Evolutionary conservation across 768 basidiomycete genomes (phyloP), one percentile per base, ranked within the genome.

Genomic region (Thelephora ganbajun): DNA sequence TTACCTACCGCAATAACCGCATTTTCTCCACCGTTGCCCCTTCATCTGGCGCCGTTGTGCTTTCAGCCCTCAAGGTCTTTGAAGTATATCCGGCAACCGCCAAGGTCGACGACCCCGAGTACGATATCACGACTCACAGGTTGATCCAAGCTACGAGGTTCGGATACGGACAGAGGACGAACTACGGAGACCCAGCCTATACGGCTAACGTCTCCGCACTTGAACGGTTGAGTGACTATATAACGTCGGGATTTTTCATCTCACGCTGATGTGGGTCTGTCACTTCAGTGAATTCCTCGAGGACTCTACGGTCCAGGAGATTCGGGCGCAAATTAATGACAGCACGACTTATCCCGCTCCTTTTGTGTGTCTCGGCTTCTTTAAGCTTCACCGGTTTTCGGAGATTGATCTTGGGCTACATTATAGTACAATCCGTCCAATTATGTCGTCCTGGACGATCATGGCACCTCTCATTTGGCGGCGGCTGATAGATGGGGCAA

Each of bases 21-120:
- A 59, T 61, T 18, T 61, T 61, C 52, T 63, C 63, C 2, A 68
- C 65, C 23, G 60, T 67, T n/a, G 64, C 66, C 7, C 66, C 66
- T 5, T 64, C 63, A 11, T 61, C 59, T 30, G 66, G 66, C 1
- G 46, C 60, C 1, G 63, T 68, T 34, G 63, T 63, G 1, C 39
- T 41, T 41, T 41, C 39, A 6, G 12, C 39, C 14, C 39, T 41
- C 12, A 41, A 41, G 22, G 14, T 41, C 39, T 41, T 41, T n/a
- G 39, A 41, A 41, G 39, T 9, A 2, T 41, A 2, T 6, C 39
- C 39, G 22, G 60, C 55, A 3, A 51, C 48, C 30, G 57, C 53
- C 30, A 20, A 39, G 13, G 48, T 53, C 20, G 35, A 48, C 18
- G 54, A 64, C 42, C 54, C 56, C 2, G 61, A 52, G 19, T 59